phyloP scores from a whole-genome alignment of 768 basidiomycete genomes.

The Ramaria sp. region DNA sequence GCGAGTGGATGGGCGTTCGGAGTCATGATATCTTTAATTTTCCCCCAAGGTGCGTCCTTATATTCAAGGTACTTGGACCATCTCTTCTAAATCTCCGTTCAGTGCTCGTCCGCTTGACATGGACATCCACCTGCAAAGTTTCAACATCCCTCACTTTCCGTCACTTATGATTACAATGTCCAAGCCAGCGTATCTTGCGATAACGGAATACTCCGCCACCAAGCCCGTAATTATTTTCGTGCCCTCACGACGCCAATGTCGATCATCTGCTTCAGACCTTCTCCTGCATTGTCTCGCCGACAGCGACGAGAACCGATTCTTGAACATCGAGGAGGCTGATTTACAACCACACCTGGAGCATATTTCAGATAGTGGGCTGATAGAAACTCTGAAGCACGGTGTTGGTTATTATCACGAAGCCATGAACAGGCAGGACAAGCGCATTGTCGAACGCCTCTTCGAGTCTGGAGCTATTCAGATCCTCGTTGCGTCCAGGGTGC shows the following conservation, averaged over 20 bases:
- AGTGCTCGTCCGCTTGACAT: slow-evolving; percentile 95
- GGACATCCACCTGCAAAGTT: slow-evolving; percentile 95
- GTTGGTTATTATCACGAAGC: slow-evolving; percentile 96
- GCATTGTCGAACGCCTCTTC: slow-evolving; percentile 87
- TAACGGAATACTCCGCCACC: slow-evolving; percentile 73
- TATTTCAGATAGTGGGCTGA: slow-evolving; percentile 62
- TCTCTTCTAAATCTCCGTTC: slow-evolving; percentile 6
- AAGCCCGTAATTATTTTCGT: slow-evolving; percentile 92
- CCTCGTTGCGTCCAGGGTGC: slow-evolving; percentile 84
- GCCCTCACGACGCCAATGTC: slow-evolving; percentile 86
- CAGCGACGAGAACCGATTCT: slow-evolving; percentile 72
- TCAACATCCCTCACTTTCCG: slow-evolving; percentile 94
- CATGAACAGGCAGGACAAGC: slow-evolving; percentile 82
- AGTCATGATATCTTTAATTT: slow-evolving; percentile 97
- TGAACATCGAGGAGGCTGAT: slow-evolving; percentile 77
- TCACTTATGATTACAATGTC: slow-evolving; percentile 99
- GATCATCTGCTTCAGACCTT: slow-evolving; percentile 87
- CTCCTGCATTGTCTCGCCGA: slow-evolving; percentile 84
- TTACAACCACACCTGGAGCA: slow-evolving; percentile 85
- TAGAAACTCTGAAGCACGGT: slow-evolving; percentile 78
- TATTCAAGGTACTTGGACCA: neutral
- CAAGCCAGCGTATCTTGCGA: slow-evolving; percentile 91
- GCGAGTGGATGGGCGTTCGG: slow-evolving; percentile 95
- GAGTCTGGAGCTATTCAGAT: slow-evolving; percentile 92
- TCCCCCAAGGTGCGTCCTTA: slow-evolving; percentile 66